These are phyloP conservation scores for Mucuna pruriens DNA, from an alignment of 306 rosid genomes.

Conservation along the genomic window DNA sequence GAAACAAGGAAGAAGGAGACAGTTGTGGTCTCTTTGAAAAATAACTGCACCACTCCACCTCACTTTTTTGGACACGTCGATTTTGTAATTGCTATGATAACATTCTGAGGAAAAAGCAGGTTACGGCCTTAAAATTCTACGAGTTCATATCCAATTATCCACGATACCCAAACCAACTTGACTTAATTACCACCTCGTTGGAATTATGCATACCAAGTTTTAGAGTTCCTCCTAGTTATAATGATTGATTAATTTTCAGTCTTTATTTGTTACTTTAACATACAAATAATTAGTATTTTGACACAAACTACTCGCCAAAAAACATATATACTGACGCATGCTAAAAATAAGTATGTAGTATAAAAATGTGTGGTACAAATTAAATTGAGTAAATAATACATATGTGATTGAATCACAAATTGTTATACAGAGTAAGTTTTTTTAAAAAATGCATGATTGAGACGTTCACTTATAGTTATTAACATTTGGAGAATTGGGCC, in stretches of 20 bases:
- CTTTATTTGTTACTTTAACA: background rate
- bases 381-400: no score
- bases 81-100: background rate
- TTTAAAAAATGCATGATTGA: background rate
- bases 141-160: background rate
- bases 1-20: constrained; percentile 36
- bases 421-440: no score
- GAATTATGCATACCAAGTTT: background rate
- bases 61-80: constrained; percentile 50
- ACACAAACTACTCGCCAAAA: background rate
- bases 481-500: background rate
- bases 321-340: background rate
- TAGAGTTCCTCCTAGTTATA: background rate
- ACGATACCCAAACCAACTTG: background rate
- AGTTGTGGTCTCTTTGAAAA: constrained; percentile 47
- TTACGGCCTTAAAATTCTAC: background rate
- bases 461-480: background rate
- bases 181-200: background rate
- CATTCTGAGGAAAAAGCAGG: background rate
- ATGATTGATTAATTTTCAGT: background rate
- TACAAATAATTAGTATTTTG: background rate
- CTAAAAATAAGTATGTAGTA: background rate
- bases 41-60: constrained; percentile 57
- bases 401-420: no score
- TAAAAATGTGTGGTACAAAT: background rate